Evolutionary conservation across 148 eudicot genomes (phyloP), one percentile per base, ranked within the genome.

Genomic region (Mesembryanthemum crystallinum): DNA sequence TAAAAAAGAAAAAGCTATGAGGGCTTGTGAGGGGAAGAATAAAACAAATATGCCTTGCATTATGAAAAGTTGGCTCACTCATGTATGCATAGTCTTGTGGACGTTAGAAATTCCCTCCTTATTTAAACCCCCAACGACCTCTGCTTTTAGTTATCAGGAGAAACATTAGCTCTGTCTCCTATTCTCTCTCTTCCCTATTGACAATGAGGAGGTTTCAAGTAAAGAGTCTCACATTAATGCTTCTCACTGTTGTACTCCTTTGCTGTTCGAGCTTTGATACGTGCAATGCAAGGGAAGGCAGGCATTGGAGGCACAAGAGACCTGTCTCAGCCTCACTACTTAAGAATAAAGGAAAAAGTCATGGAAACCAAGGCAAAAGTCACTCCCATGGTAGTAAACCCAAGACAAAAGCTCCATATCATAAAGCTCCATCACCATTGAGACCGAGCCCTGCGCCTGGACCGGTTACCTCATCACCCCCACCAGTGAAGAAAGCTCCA

Each of bases 361-460:
- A 76, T 76, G 72, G 72, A 28, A 51, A n/a, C 25, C 29, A 45
- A 14, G 49, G 51, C 61, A 29, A 67, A 9, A 62, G 7, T 23
- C 71, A 54, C 54, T 78, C 69, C n/a, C 81, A 77, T 39, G 61
- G 42, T 68, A 69, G 78, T 67, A 85, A 85, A 60, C 68, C 81
- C 5, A 89, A 86, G 74, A 70, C 69, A 17, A 79, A 83, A 72
- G 20, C 78, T 52, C 81, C 81, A 17, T 52, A 74, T 47, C 86
- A 82, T 45, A 72, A 80, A 68, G 64, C 88, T 77, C 74, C 85
- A 71, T 57, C 79, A 52, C 73, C 87, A 9, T 81, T 82, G 24
- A 57, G 25, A 25, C 32, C 49, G 24, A 71, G 69, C 67, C 74
- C 83, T 4, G 32, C 47, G 52, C 76, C 72, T 5, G 79, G 25